Conservation (phyloP, 2,329 filamentous ascomycete species). For the Phymatotrichopsis omnivora region DNA sequence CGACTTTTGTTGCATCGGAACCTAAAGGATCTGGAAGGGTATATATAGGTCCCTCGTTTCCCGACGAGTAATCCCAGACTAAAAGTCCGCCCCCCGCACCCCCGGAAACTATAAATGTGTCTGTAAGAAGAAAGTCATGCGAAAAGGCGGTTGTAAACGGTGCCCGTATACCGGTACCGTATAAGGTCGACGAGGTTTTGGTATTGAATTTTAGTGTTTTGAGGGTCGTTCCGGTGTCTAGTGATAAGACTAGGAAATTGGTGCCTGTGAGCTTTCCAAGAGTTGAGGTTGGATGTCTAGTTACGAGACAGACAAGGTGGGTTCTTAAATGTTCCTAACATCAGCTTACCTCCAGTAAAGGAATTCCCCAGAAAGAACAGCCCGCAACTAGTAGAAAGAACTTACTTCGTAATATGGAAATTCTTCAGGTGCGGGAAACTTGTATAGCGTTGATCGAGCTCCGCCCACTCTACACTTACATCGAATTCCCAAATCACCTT, state of each 20-base stretch:
- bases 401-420: conserved; percentile 30
- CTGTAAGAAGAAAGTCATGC: conserved; percentile 31
- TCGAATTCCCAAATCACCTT: conserved; percentile 30
- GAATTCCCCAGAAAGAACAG: no score
- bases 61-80: conserved; percentile 22
- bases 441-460: conserved; percentile 26
- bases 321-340: conserved; percentile 17
- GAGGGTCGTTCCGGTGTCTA: conserved; percentile 23
- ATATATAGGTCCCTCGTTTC: conserved; percentile 25
- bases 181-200: conserved; percentile 12
- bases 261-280: conserved; percentile 31
- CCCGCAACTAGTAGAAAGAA: background rate
- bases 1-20: conserved; percentile 17
- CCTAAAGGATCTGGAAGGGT: conserved; percentile 26
- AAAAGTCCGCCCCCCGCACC: conserved; percentile 29
- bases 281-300: conserved; percentile 27
- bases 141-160: conserved; percentile 31
- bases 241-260: conserved; percentile 29
- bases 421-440: conserved; percentile 31
- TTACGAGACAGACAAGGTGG: conserved; percentile 31
- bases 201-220: conserved; percentile 22
- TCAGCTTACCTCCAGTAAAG: no score
- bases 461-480: conserved; percentile 28
- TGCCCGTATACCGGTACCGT: conserved; percentile 6
- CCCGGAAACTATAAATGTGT: conserved; percentile 31